These are phyloP conservation scores for Capronia epimyces DNA, from an alignment of 2,329 filamentous ascomycete species.

Conservation along the genomic window DNA sequence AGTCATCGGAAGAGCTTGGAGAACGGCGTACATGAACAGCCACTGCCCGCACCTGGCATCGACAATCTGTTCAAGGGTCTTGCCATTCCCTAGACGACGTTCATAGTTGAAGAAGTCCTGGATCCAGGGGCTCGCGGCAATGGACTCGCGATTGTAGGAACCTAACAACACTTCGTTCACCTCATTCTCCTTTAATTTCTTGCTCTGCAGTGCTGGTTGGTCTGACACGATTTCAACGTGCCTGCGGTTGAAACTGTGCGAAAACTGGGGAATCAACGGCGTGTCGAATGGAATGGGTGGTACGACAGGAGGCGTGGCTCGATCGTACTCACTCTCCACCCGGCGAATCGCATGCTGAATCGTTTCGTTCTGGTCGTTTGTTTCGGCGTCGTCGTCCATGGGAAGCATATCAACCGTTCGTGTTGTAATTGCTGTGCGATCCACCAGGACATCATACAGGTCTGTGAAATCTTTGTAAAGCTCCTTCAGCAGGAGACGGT, in stretches of 20 bases:
- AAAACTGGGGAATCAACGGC: slow-evolving; percentile 68
- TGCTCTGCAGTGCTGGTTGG: slow-evolving; percentile 67
- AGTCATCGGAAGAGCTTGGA: slow-evolving; percentile 46
- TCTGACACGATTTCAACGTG: slow-evolving; percentile 64
- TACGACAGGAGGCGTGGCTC: slow-evolving; percentile 79
- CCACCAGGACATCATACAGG: slow-evolving; percentile 82
- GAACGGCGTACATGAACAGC: slow-evolving; percentile 48
- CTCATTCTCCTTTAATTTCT: slow-evolving; percentile 72
- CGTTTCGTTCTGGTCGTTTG: slow-evolving; percentile 50
- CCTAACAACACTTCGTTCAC: slow-evolving; percentile 69
- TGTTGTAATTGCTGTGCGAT: slow-evolving; percentile 71
- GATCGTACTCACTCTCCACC: slow-evolving; percentile 81
- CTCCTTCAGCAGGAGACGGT: slow-evolving; percentile 72
- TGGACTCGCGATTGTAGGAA: slow-evolving; percentile 73
- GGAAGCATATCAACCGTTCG: slow-evolving; percentile 66
- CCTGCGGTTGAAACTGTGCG: slow-evolving; percentile 52
- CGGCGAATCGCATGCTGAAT: slow-evolving; percentile 66
- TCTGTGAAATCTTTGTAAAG: slow-evolving; percentile 81
- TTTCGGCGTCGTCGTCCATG: slow-evolving; percentile 50
- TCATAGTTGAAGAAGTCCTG: slow-evolving; percentile 47
- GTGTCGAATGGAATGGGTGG: slow-evolving; percentile 88
- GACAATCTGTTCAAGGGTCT: slow-evolving; percentile 41
- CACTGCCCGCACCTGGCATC: slow-evolving; percentile 48
- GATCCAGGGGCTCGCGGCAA: slow-evolving; percentile 44
- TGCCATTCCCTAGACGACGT: slow-evolving; percentile 40